Base-by-base conservation (phyloP, 164 flowering plant species). In the Litsea cubeba region DNA sequence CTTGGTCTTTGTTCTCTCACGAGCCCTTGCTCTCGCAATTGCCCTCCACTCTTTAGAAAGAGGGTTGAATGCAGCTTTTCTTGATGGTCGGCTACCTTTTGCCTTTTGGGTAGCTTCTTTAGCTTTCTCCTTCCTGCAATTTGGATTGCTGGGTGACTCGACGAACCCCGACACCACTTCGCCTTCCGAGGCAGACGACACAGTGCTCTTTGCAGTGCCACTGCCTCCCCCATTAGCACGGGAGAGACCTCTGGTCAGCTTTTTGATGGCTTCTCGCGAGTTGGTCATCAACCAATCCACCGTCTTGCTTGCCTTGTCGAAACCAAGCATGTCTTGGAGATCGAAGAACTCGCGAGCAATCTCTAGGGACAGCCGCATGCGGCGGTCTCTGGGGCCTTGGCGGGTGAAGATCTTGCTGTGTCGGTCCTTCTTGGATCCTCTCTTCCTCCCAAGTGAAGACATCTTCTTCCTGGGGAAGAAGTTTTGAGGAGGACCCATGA, bases 391-490 rank as follows among this genome's bases (percentile, higher is more conserved):
- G 0, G 81, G 84, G 4, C 97, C 93, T 69, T 79, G 83, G 18
- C 89, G 90, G 1, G 95, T 90, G 68, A 69, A 74, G 71, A 92
- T 92, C 88, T 92, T 92, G 86, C 91, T 89, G 79, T 90, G 97
- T 20, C 93, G 81, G 24, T 90, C 93, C 73, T 80, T 85, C 79
- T 87, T 90, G 2, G 70, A 77, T 17, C 78, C 50, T 68, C 78
- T 82, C 75, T 74, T 82, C 46, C 69, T 69, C 12, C 0, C 68
- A 20, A 5, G 17, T 1, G 62, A 32, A 23, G 66, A 25, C 11
- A 18, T 58, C 26, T 20, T 24, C 18, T 18, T 62, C 15, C 50
- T 60, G 68, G 28, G n/a, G n/a, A 20, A 28, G 32, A 22, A 40
- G 22, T 50, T n/a, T 12, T 65, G 50, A 18, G 18, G 65, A 72